Conservation (phyloP, 441 rosid species). For the Macaranga tanarius region DNA sequence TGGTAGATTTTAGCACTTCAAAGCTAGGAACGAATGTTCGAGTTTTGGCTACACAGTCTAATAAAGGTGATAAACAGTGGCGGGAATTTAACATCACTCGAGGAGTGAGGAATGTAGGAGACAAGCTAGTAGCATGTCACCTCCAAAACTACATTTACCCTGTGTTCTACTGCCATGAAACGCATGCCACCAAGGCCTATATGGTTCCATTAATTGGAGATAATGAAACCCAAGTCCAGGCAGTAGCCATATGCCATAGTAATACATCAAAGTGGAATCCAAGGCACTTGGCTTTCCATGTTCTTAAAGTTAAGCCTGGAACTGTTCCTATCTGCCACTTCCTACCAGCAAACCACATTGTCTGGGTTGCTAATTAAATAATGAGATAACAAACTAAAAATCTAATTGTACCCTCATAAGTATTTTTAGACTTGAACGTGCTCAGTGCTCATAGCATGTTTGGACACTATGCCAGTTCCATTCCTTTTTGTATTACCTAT, state of each 20-base stretch:
- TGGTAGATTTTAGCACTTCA: conserved; percentile 29
- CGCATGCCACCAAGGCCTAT: conserved; percentile 7
- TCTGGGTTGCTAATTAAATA: conserved; percentile 3
- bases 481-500: neutral
- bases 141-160: conserved; percentile 12
- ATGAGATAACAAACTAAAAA: neutral
- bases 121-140: conserved; percentile 15
- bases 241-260: conserved; percentile 30
- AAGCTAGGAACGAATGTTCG: conserved; percentile 25
- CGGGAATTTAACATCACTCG: neutral
- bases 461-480: neutral
- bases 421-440: neutral
- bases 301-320: conserved; percentile 24
- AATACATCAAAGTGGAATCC: conserved; percentile 30
- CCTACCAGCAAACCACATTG: conserved; percentile 9
- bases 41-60: conserved; percentile 26
- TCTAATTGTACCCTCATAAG: neutral
- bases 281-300: conserved; percentile 27
- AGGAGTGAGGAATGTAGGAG: conserved; percentile 9
- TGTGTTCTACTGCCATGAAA: conserved; percentile 19
- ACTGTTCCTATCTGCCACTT: conserved; percentile 18
- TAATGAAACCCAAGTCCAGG: conserved; percentile 17
- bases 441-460: neutral
- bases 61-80: conserved; percentile 7
- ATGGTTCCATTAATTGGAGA: conserved; percentile 24